phyloP scores from a whole-genome alignment of 2,329 filamentous ascomycete species.

The Cercospora zeae-maydis region DNA sequence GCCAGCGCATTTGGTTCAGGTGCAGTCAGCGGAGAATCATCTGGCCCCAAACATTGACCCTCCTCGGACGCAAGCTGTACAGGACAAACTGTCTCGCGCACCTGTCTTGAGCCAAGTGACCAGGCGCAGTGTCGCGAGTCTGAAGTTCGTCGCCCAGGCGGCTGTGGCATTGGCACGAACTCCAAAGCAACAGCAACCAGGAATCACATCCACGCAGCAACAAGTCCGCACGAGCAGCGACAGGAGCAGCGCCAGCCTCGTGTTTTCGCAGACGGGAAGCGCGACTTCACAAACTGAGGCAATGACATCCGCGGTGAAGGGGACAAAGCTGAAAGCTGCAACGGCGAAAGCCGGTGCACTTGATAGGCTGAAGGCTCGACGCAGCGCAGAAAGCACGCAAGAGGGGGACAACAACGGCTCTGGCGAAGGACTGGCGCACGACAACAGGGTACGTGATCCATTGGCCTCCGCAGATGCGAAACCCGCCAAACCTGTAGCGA shows the following conservation, averaged over 20 bases:
- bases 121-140: too few species aligned
- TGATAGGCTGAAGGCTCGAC: not conserved
- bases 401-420: not conserved
- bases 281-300: not conserved
- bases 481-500: not conserved
- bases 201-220: not conserved
- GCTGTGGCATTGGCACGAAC: too few species aligned
- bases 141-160: too few species aligned
- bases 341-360: not conserved
- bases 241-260: not conserved
- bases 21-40: too few species aligned
- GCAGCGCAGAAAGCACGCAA: not conserved
- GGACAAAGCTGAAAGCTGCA: not conserved
- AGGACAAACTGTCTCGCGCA: too few species aligned
- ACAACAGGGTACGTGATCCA: not conserved
- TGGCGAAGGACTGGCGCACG: not conserved
- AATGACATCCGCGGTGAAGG: not conserved
- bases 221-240: slow-evolving; percentile 1
- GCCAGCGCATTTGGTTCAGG: not conserved
- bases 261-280: not conserved
- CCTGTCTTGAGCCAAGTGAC: too few species aligned
- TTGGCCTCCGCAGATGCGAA: not conserved
- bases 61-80: too few species aligned
- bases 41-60: too few species aligned
- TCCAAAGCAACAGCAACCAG: too few species aligned